These are phyloP conservation scores for Andalucia godoyi DNA, from an alignment of 78 protist genomes.

Conservation along the genomic window DNA sequence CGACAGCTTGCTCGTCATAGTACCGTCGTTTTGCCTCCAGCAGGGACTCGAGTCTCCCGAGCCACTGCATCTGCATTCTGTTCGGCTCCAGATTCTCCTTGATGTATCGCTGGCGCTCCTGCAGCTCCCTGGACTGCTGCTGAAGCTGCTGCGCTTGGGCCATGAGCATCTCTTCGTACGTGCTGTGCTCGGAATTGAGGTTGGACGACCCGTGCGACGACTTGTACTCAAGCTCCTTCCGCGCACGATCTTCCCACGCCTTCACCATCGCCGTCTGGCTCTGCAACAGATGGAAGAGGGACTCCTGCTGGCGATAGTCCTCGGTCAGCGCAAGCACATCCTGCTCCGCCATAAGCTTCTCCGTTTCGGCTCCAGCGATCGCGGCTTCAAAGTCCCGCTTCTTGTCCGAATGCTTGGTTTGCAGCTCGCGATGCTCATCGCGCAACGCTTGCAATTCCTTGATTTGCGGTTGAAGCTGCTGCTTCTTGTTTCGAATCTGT, in stretches of 20 bases:
- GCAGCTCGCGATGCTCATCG: background rate
- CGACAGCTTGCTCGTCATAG: too few relatives aligned
- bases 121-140: background rate
- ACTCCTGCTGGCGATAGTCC: background rate
- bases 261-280: background rate
- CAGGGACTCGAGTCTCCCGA: background rate
- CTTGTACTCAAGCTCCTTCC: slow-evolving; percentile 1
- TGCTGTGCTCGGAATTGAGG: background rate
- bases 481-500: background rate
- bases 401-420: background rate
- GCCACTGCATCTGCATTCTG: slow-evolving; percentile 4
- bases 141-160: background rate
- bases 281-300: slow-evolving; percentile 11
- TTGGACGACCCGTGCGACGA: background rate
- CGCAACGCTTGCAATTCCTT: background rate
- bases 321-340: background rate
- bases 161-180: background rate
- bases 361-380: background rate
- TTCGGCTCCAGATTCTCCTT: background rate
- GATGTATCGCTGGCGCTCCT: slow-evolving; percentile 3
- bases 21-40: too few relatives aligned
- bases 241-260: background rate
- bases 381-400: background rate
- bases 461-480: slow-evolving; percentile 4
- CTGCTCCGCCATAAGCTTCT: background rate